These are phyloP conservation scores for Triticum aestivum DNA, from an alignment of 176 grass and related monocot genomes.

Conservation along the genomic window IWGSC_CS_RefSeq_v2.1 NC_057806.1:322466393-322466892, in stretches of 20 bases:
- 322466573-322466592: constrained; percentile 71
- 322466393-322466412: constrained; percentile 73
- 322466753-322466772: constrained; percentile 72
- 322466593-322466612: background rate
- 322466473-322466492: constrained; percentile 80
- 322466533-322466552: constrained; percentile 77
- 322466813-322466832: background rate
- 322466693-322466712: constrained; percentile 86
- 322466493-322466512: constrained; percentile 88
- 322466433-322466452: constrained; percentile 41
- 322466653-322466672: constrained; percentile 65
- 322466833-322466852: constrained; percentile 19
- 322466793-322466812: constrained; percentile 24
- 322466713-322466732: constrained; percentile 57
- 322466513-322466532: constrained; percentile 43
- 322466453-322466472: constrained; percentile 47
- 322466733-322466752: constrained; percentile 78
- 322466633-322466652: constrained; percentile 13
- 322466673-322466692: constrained; percentile 74
- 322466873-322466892: background rate
- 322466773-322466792: constrained; percentile 39
- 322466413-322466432: constrained; percentile 81
- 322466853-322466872: background rate
- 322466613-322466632: constrained; percentile 10
- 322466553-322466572: constrained; percentile 91